Evolutionary conservation across 805 yeast genomes (phyloP).

Genomic region (Saturnispora galanensis): DNA sequence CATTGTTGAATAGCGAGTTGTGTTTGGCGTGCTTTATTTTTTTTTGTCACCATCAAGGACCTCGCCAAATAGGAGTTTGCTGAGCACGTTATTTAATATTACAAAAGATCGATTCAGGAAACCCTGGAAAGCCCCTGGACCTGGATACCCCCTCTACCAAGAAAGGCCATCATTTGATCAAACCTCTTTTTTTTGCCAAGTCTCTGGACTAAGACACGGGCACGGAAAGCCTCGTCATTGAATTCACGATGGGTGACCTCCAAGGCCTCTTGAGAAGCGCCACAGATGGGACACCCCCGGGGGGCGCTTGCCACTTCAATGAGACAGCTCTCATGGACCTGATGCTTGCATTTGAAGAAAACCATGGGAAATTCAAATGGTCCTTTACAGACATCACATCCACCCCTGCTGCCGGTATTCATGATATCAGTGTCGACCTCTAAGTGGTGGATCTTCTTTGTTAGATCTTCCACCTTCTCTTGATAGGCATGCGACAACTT

Average conservation of each 20-base stretch:
- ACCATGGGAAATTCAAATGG: constrained; percentile 68
- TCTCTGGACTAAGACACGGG: constrained; percentile 51
- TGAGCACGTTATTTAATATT: no score
- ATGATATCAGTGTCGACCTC: constrained; percentile 38
- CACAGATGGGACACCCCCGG: constrained; percentile 62
- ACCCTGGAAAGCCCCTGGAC: neutral
- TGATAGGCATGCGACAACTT: constrained; percentile 60
- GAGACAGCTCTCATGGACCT: constrained; percentile 72
- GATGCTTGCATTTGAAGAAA: constrained; percentile 79
- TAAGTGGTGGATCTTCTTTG: constrained; percentile 43
- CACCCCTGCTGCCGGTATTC: constrained; percentile 35
- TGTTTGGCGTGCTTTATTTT: constrained; percentile 6
- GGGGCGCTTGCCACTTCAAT: constrained; percentile 9
- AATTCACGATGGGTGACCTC: constrained; percentile 50
- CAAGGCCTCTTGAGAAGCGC: constrained; percentile 60
- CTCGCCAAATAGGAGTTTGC: no score
- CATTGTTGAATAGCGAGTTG: constrained; percentile 4
- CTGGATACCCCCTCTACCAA: constrained; percentile 74
- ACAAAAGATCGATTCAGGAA: neutral
- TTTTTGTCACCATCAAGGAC: neutral
- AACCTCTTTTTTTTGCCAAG: constrained; percentile 55
- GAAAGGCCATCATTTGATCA: constrained; percentile 66
- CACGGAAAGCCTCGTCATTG: constrained; percentile 48
- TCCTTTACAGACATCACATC: constrained; percentile 56
- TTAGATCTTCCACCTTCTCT: constrained; percentile 49